These are phyloP conservation scores for Vickermania ingenoplastis DNA, from an alignment of 208 protist species.

Conservation along the genomic window DNA sequence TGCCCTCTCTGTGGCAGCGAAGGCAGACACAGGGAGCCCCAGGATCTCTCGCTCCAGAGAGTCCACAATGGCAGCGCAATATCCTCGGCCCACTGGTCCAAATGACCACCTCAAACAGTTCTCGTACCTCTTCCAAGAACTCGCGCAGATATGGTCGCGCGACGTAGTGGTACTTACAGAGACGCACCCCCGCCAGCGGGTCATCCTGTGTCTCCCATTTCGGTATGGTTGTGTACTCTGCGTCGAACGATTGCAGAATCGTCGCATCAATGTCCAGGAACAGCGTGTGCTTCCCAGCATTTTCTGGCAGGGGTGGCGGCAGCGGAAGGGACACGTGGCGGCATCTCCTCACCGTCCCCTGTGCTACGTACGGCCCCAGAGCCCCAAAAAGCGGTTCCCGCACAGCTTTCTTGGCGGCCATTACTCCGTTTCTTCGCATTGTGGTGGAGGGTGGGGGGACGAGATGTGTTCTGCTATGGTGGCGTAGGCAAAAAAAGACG, in stretches of 20 bases:
- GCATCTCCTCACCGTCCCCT: neutral
- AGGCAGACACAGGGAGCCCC: constrained; percentile 57
- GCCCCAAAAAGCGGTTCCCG: too few species aligned
- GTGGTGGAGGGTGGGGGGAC: too few species aligned
- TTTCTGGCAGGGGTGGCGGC: constrained; percentile 25
- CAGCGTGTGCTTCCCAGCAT: constrained; percentile 54
- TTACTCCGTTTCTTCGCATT: too few species aligned
- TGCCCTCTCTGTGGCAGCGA: constrained; percentile 44
- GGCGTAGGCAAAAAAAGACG: too few species aligned
- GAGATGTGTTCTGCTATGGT: too few species aligned
- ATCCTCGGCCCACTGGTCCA: constrained; percentile 80
- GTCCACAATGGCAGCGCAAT: constrained; percentile 68
- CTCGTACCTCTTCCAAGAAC: constrained; percentile 63
- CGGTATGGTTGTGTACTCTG: constrained; percentile 10
- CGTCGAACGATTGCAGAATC: constrained; percentile 47
- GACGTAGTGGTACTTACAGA: constrained; percentile 2
- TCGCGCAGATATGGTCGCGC: constrained; percentile 58
- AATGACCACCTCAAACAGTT: constrained; percentile 81
- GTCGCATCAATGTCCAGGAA: constrained; percentile 86
- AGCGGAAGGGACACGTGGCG: constrained; percentile 45
- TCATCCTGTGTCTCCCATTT: neutral
- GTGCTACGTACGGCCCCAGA: too few species aligned
- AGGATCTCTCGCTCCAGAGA: constrained; percentile 73
- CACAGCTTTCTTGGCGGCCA: too few species aligned
- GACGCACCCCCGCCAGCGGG: constrained; percentile 30